phyloP scores from a whole-genome alignment of 257 asterid species.

The Forsythia viridissima region DNA sequence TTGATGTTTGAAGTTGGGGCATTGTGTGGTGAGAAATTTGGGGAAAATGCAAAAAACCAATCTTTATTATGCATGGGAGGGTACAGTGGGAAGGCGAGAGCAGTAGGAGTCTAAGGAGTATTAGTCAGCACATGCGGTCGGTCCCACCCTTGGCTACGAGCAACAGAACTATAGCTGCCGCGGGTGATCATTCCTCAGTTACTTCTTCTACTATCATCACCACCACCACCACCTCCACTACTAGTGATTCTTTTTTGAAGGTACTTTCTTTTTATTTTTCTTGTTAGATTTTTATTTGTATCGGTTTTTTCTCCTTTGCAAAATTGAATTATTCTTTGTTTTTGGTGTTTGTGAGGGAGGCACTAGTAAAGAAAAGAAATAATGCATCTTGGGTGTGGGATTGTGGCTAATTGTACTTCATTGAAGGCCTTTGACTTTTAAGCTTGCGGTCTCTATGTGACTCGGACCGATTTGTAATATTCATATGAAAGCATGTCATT shows the following conservation, averaged over 20 bases:
- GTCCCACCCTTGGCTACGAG: conserved; percentile 33
- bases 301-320: not conserved
- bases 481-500: not conserved
- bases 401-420: not conserved
- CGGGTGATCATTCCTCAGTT: conserved; percentile 30
- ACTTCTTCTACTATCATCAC: conserved; percentile 20
- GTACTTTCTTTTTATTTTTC: conserved; percentile 10
- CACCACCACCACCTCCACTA: not conserved
- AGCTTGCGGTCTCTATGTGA: not conserved
- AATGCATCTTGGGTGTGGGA: not conserved
- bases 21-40: conserved; percentile 13
- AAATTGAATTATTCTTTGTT: not conserved
- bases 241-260: conserved; percentile 46
- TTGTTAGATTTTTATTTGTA: not conserved
- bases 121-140: conserved; percentile 45
- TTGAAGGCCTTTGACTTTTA: not conserved
- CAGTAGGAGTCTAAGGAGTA: conserved; percentile 29
- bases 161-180: conserved; percentile 29
- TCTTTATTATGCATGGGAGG: conserved; percentile 53
- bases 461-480: not conserved
- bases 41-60: conserved; percentile 43
- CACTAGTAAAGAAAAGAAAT: not conserved
- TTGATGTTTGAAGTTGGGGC: conserved; percentile 23
- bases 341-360: not conserved
- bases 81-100: conserved; percentile 38